These are phyloP conservation scores for Globisporangium emineosum DNA, from an alignment of 352 stramenopile genomes.

Conservation along the genomic window DNA sequence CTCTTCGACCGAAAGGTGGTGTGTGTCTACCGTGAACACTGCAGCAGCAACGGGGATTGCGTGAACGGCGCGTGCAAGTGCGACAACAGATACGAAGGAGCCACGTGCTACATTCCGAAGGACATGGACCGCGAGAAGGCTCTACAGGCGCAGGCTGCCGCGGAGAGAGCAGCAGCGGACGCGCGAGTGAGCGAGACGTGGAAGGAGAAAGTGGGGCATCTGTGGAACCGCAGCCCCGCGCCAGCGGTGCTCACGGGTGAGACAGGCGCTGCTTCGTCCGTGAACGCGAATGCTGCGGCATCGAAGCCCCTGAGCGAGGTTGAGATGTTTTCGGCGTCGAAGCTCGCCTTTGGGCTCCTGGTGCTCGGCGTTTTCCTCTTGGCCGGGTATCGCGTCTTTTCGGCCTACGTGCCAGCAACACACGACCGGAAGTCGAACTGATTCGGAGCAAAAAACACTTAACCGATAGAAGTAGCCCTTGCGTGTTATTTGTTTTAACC, in stretches of 20 bases:
- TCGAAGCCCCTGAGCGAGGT: constrained; percentile 18
- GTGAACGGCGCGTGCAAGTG: constrained; percentile 77
- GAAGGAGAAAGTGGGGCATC: constrained; percentile 55
- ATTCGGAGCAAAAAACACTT: neutral
- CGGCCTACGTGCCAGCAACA: constrained; percentile 8
- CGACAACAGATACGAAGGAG: constrained; percentile 67
- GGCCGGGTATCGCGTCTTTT: constrained; percentile 41
- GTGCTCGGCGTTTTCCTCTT: constrained; percentile 44
- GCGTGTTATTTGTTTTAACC: constrained; percentile 4
- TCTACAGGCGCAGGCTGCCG: constrained; percentile 19
- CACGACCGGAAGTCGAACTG: constrained; percentile 35
- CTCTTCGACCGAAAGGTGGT: constrained; percentile 38
- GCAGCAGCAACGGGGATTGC: constrained; percentile 77
- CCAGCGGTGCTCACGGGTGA: constrained; percentile 13
- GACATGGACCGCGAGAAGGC: constrained; percentile 39
- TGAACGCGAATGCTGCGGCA: neutral
- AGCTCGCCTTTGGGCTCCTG: constrained; percentile 37
- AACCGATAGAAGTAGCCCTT: constrained; percentile 4
- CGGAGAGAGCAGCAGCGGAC: constrained; percentile 19
- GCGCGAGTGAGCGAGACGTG: constrained; percentile 42
- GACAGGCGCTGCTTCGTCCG: neutral
- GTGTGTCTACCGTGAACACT: constrained; percentile 81
- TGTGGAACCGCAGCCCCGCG: constrained; percentile 46
- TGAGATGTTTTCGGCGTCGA: constrained; percentile 29
- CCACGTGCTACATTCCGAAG: constrained; percentile 80